These are phyloP conservation scores for Cystoisospora suis DNA, from an alignment of 169 alveolate species.

Conservation along the genomic window DNA sequence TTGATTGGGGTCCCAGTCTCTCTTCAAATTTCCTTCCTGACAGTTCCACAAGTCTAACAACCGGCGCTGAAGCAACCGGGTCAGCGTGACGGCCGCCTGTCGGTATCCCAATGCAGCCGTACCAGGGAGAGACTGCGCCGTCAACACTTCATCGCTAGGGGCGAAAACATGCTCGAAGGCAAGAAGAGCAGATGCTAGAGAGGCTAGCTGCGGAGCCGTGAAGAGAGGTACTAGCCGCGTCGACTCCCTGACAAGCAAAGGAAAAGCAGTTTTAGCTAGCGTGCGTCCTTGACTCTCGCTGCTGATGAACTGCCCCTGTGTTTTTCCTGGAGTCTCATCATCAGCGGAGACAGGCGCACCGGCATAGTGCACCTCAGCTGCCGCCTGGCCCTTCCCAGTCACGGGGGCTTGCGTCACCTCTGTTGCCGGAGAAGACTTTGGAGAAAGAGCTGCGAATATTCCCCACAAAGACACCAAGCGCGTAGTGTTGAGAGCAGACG, in stretches of 20 bases:
- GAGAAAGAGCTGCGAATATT: background rate
- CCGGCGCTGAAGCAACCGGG: background rate
- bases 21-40: too few relatives aligned
- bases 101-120: background rate
- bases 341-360: too few relatives aligned
- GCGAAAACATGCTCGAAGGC: background rate
- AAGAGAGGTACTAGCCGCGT: background rate
- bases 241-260: background rate
- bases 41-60: too few relatives aligned
- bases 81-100: background rate
- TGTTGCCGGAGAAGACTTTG: too few relatives aligned
- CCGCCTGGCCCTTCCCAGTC: too few relatives aligned
- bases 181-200: slow-evolving; percentile 11
- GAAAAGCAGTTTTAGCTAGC: background rate
- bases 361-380: too few relatives aligned
- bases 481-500: background rate
- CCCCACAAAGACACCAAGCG: slow-evolving; percentile 29
- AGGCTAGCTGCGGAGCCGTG: slow-evolving; percentile 21
- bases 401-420: too few relatives aligned
- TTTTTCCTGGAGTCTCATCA: too few relatives aligned
- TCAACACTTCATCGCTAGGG: background rate
- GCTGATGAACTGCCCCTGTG: too few relatives aligned
- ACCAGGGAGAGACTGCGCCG: background rate
- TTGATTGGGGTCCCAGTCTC: too few relatives aligned
- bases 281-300: too few relatives aligned